Percentiles rank a stretch among this genome's conserved stretches.
Conservation (phyloP, 2,329 filamentous ascomycete genomes). For the Aspergillus nomiae region DNA sequence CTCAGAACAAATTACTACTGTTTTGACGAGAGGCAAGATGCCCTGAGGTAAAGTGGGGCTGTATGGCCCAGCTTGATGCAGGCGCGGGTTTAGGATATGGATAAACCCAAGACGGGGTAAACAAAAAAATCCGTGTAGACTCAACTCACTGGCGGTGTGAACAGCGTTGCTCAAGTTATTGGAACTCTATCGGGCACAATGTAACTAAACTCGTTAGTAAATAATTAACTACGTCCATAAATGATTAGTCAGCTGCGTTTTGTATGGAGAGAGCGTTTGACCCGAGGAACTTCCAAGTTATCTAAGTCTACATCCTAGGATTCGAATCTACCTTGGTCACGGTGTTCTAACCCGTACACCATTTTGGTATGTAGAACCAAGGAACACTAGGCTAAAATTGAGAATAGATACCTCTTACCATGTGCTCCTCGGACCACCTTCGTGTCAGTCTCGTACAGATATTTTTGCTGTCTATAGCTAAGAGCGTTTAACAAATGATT, state of each 20-base stretch:
- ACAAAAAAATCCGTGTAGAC: conserved; percentile 6
- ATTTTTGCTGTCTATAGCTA: background rate
- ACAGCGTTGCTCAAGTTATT: conserved; percentile 16
- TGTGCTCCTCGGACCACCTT: background rate
- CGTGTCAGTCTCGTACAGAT: background rate
- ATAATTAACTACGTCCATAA: conserved; percentile 2
- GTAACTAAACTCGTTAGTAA: conserved; percentile 7
- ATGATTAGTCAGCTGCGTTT: conserved; percentile 12
- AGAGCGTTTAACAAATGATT: background rate
- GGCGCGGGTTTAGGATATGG: conserved; percentile 10
- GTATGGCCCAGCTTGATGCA: conserved; percentile 7
- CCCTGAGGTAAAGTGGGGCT: conserved; percentile 14
- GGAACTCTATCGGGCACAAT: conserved; percentile 13
- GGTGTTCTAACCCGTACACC: background rate
- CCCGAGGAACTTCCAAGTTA: background rate
- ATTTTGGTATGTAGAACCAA: background rate
- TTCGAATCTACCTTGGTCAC: background rate
- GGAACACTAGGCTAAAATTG: background rate
- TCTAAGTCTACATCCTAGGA: background rate
- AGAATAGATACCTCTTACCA: background rate
- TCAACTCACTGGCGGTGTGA: conserved; percentile 24
- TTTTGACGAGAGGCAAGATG: conserved; percentile 12
- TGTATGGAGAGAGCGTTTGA: background rate
- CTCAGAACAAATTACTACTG: conserved; percentile 12
- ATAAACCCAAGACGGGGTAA: conserved; percentile 8